Evolutionary conservation across 2,329 filamentous ascomycete species (phyloP), one percentile per base, ranked within the genome.

Genomic region (Sphaceloma murrayae): DNA sequence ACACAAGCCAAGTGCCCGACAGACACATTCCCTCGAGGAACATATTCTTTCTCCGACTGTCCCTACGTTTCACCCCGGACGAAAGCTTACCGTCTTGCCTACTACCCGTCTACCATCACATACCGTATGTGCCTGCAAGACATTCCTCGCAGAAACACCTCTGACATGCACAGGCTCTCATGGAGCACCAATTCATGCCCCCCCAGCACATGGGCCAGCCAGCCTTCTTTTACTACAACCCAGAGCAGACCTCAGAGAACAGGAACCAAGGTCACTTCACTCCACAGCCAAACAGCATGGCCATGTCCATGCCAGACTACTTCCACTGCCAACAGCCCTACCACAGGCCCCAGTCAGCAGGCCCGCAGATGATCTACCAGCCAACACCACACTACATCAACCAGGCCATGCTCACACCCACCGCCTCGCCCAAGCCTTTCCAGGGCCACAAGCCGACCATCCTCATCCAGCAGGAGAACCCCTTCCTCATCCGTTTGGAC

Each of bases 201-300:
- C 66, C 54, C 64, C 58, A 58, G 45, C 57, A 57, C 26, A 56
- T 84, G 72, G 78, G 74, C 49, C 81, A 84, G 66, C 76, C 80
- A 53, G 71, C 83, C 48, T 93, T 87, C 72, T 88, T 84, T 74
- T 91, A 88, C 73, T 94, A 89, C 70, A 81, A 78, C 57, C 78
- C 82, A 53, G 84, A 91, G 55, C 73, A 80, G 52, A 79, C 77
- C 62, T 70, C 77, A 51, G 82, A 87, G 61, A 74, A 74, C 57
- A 74, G 80, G 58, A 82, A 83, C 59, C 81, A 88, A 65, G 78
- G 78, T 45, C 80, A 85, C 65, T 88, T 86, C 69, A 75, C 79
- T 52, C 74, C 77, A 49, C 74, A 77, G 60, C 51, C 56, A 10
- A 43, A 56, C 62, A 64, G 51, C 66, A 63, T 57, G 71, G 63